A percentile compares a stretch with the other conserved stretches of the same genome.
Evolutionary conservation across 805 yeast genomes (phyloP).

Genomic region (Candida cerambycidarum): DNA sequence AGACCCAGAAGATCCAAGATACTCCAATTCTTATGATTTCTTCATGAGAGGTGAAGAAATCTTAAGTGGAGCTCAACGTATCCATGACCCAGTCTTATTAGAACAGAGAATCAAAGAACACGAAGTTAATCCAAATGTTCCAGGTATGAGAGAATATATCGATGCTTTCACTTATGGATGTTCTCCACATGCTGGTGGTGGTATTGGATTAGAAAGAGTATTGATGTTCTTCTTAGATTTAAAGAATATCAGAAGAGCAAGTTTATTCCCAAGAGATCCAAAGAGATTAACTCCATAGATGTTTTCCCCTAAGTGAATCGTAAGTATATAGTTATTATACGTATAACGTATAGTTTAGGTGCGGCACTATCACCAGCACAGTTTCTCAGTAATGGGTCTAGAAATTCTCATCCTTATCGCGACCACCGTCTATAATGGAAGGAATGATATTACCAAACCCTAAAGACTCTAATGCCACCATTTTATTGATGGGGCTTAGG

Average conservation of each 20-base stretch:
- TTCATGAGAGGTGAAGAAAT: slow-evolving; percentile 99
- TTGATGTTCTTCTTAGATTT: slow-evolving; percentile 97
- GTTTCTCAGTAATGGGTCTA: too few species aligned
- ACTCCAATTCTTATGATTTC: slow-evolving; percentile 98
- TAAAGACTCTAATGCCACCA: slow-evolving; percentile 70
- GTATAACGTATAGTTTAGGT: too few species aligned
- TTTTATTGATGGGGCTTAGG: slow-evolving; percentile 84
- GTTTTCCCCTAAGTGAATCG: too few species aligned
- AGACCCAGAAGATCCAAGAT: slow-evolving; percentile 84
- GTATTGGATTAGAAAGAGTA: slow-evolving; percentile 98
- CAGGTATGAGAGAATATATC: slow-evolving; percentile 87
- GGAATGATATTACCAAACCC: slow-evolving; percentile 28
- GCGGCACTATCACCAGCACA: too few species aligned
- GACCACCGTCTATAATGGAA: slow-evolving; percentile 12
- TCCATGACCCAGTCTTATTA: slow-evolving; percentile 87
- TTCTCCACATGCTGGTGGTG: slow-evolving; percentile 99
- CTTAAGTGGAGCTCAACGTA: slow-evolving; percentile 99
- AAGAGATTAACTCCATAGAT: slow-evolving; percentile 79
- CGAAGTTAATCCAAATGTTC: slow-evolving; percentile 75
- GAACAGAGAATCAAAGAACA: slow-evolving; percentile 78
- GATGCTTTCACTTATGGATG: slow-evolving; percentile 94
- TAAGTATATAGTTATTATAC: too few species aligned
- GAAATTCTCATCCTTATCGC: too few species aligned
- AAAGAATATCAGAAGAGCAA: slow-evolving; percentile 98
- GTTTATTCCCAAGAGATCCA: slow-evolving; percentile 99